Conservation (phyloP, 352 stramenopile species). For the Globisporangium acanthophoron region DNA sequence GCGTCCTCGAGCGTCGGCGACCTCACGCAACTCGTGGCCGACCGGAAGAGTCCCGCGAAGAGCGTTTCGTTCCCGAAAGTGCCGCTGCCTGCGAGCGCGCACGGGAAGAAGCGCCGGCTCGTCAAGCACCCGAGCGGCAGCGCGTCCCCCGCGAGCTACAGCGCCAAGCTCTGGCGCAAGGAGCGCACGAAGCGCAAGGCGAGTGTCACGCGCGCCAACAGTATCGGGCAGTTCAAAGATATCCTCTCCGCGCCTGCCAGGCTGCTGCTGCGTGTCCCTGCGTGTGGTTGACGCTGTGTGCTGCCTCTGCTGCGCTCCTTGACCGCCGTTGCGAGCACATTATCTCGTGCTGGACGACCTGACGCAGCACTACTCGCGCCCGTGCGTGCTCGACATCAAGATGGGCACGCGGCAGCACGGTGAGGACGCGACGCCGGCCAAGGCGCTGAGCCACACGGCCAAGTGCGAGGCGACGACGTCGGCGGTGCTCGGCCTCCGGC, state of each 20-base stretch:
- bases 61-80: slow-evolving; percentile 1
- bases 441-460: slow-evolving; percentile 58
- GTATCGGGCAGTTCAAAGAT: slow-evolving; percentile 14
- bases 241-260: slow-evolving; percentile 6
- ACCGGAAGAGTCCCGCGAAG: slow-evolving; percentile 10
- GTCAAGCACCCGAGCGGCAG: slow-evolving; percentile 11
- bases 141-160: slow-evolving; percentile 31
- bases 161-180: slow-evolving; percentile 55
- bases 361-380: slow-evolving; percentile 50
- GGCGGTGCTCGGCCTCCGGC: slow-evolving; percentile 49
- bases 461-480: slow-evolving; percentile 79
- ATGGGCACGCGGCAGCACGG: slow-evolving; percentile 78
- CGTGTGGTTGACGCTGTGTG: background rate
- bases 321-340: slow-evolving; percentile 13
- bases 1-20: slow-evolving; percentile 12
- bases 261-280: background rate
- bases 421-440: slow-evolving; percentile 56
- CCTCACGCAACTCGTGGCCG: slow-evolving; percentile 9
- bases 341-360: slow-evolving; percentile 73
- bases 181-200: slow-evolving; percentile 23
- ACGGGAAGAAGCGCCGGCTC: slow-evolving; percentile 36
- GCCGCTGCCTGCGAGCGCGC: slow-evolving; percentile 2
- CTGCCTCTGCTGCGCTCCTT: slow-evolving; percentile 1
- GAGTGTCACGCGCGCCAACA: slow-evolving; percentile 11
- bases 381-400: slow-evolving; percentile 79